Base-by-base conservation (phyloP, 1,284 basidiomycete genomes). In the Anthracocystis setariae region DNA sequence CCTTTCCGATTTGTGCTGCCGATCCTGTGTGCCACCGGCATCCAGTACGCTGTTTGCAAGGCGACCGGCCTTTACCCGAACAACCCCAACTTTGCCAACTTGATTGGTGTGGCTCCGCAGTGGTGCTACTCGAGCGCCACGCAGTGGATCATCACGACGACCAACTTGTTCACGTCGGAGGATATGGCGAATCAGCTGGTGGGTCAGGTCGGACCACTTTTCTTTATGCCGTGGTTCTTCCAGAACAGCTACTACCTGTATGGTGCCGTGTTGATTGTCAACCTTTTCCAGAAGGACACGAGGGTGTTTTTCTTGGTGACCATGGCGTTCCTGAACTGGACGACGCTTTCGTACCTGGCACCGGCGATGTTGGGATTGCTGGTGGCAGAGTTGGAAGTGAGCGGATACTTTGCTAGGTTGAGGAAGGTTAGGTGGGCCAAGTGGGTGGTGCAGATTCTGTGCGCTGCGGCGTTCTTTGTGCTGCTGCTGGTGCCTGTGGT, bases 181-280 rank as follows among this genome's bases (percentile, higher is more conserved):
- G 65, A 68, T 49, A 35, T 40, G 12, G 52, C 65, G 4, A 50
- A 57, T 5, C 46, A 58, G 45, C 54, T 68, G 18, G 55, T 25
- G 17, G 38, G 20, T n/a, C 52, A 57, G 37, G 62, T 65, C 1
- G 65, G 64, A 1, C 46, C 60, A 1, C 55, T 73, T 32, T 73
- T 60, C 48, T 61, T 52, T 45, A 24, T 68, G 32, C 70, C 70
- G 21, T 73, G 70, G 70, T 59, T 68, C 45, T 67, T 73, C 54
- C 70, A 73, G 46, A 64, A 64, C 60, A 68, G 61, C 58, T 73
- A 64, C 58, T 73, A 73, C 45, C 38, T 67, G 13, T 73, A 73
- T 23, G 65, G 61, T 25, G 9, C 61, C 23, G 58, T 57, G 13
- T 54, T 68, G 61, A 61, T 73, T 23, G 51, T 64, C 37, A 35